Evolutionary conservation across 2,329 filamentous ascomycete genomes (phyloP), one percentile per base, ranked within the genome.

Genomic region (Waltergamsia citrina): DNA sequence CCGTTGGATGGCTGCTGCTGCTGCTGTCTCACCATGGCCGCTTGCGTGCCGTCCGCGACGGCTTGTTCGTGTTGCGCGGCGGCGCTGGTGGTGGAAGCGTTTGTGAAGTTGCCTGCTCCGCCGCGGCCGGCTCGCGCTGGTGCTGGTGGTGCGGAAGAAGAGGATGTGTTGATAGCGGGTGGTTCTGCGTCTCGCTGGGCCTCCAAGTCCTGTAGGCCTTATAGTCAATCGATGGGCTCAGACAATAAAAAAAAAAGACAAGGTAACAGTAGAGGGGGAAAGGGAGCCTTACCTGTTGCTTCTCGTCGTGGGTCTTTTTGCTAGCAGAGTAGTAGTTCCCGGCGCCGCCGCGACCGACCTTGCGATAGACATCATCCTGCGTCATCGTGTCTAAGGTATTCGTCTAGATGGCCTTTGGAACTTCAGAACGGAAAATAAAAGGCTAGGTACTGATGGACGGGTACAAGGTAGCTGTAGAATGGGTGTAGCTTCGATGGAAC

Each of bases 311-410:
- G 18, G 69, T 51, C 38, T 74, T 64, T 42, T 67, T 61, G 41
- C 68, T 63, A 47, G 16, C 19, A 14, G 62, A 61, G 46, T 67
- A 67, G 51, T 69, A 78, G 54, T 81, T 81, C 34, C 77, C 77
- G 6, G 75, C 75, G 32, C 77, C 77, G 35, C 77, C 77, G 32
- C 77, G 70, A 36, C 77, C 76, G 27, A 68, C 62, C 38, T 63
- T 64, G 42, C 62, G 62, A 43, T 68, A 69, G 33, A 60, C 59
- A 44, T 69, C 69, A 24, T 37, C 29, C 18, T 37, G 35, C 16
- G 35, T 17, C 35, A 37, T 37, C 15, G 25, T 27, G 18, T 9
- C 8, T 12, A 17, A 29, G 7, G 11, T 28, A 15, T 15, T 28
- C 26, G 6, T 29, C 12, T 29, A 10, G 19, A 17, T 10, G 26